phyloP scores from a whole-genome alignment of 2,329 filamentous ascomycete species.

The Emmonsiellopsis sp. region DNA sequence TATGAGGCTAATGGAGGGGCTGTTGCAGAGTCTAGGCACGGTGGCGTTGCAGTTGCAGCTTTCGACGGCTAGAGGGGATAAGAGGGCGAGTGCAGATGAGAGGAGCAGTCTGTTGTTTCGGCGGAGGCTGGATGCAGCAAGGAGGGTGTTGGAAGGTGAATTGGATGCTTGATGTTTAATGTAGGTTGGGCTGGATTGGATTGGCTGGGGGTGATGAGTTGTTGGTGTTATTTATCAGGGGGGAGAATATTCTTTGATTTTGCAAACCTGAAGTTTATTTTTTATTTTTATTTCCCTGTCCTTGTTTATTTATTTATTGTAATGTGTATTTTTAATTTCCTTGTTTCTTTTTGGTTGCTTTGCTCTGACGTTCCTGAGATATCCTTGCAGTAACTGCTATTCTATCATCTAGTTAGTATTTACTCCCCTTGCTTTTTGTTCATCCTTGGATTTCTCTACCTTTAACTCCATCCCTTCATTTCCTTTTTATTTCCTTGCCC shows the following conservation, averaged over 20 bases:
- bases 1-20: constrained; percentile 46
- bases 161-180: constrained; percentile 32
- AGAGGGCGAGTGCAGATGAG: constrained; percentile 44
- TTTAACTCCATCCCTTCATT: constrained; percentile 2
- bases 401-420: neutral
- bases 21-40: constrained; percentile 41
- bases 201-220: too few relatives aligned
- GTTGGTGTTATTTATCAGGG: neutral
- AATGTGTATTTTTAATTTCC: constrained; percentile 4
- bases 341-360: neutral
- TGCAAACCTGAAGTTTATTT: neutral
- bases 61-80: constrained; percentile 40
- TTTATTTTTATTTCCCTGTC: neutral
- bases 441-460: neutral
- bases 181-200: too few relatives aligned
- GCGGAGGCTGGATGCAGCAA: constrained; percentile 64
- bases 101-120: constrained; percentile 54
- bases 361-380: neutral
- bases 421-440: neutral
- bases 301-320: constrained; percentile 3
- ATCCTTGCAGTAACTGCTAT: neutral
- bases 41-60: constrained; percentile 43
- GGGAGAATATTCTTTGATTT: neutral
- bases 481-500: neutral
- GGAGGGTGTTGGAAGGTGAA: constrained; percentile 61